A percentile compares a stretch with the other conserved stretches of the same genome.
These are phyloP conservation scores for Russula virescens DNA, from an alignment of 768 basidiomycete species.

Conservation along the genomic window DNA sequence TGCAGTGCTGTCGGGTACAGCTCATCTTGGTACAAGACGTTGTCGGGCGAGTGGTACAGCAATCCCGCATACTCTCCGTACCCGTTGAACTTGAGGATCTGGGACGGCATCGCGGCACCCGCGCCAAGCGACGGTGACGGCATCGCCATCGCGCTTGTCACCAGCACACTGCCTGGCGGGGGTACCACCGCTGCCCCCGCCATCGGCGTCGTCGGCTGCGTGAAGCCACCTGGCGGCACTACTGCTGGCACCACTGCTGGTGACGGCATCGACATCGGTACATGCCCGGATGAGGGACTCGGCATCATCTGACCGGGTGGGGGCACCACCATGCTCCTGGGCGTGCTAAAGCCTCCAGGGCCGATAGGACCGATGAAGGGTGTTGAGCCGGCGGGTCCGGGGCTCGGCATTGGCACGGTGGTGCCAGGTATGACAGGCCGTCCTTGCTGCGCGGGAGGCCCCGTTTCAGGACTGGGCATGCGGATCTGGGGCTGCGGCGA, in stretches of 20 bases:
- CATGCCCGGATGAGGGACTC: neutral
- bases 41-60: constrained; percentile 61
- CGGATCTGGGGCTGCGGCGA: neutral
- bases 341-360: neutral
- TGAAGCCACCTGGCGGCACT: neutral
- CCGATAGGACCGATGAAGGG: constrained; percentile 1
- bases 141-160: neutral
- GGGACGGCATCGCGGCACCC: constrained; percentile 12
- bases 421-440: constrained; percentile 7
- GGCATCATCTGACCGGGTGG: neutral
- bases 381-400: constrained; percentile 11
- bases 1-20: constrained; percentile 67
- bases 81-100: constrained; percentile 33
- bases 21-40: constrained; percentile 48
- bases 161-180: constrained; percentile 13
- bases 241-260: neutral
- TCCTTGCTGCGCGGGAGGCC: neutral
- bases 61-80: constrained; percentile 40
- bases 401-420: constrained; percentile 9
- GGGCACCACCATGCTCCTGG: too few species aligned
- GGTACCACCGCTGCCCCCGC: neutral
- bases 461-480: constrained; percentile 14
- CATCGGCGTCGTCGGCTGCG: neutral
- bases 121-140: constrained; percentile 11
- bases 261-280: constrained; percentile 16